These are phyloP conservation scores for Cucurbita moschata DNA, from an alignment of 306 rosid species.

Conservation along the genomic window DNA sequence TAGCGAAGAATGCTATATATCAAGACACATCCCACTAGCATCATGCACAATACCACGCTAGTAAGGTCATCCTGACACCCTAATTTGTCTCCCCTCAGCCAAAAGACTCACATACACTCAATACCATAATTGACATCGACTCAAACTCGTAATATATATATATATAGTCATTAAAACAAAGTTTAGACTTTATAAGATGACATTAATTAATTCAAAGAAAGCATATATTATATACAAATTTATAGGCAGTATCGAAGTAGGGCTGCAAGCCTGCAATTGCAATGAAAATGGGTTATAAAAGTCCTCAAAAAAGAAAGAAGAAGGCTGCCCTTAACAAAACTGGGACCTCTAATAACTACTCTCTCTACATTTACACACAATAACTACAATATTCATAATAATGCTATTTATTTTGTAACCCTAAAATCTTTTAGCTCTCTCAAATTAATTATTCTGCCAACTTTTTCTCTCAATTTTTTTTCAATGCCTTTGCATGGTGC, in stretches of 20 bases:
- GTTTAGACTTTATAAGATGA: too few relatives aligned
- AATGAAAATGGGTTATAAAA: not conserved
- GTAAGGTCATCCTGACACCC: too few relatives aligned
- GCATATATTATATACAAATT: not conserved
- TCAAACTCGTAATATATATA: too few relatives aligned
- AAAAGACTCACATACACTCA: too few relatives aligned
- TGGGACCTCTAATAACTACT: not conserved
- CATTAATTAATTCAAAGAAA: not conserved
- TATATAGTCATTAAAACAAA: too few relatives aligned
- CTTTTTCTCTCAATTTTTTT: not conserved
- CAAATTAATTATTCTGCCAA: not conserved
- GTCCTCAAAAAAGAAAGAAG: not conserved
- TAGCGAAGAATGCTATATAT: too few relatives aligned
- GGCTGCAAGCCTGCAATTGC: constrained; percentile 3
- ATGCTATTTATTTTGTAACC: not conserved
- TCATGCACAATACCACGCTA: too few relatives aligned
- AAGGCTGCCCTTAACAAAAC: not conserved
- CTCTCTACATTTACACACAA: not conserved
- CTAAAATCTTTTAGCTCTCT: not conserved
- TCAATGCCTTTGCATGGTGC: not conserved
- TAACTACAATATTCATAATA: not conserved
- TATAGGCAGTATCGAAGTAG: not conserved
- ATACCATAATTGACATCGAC: too few relatives aligned
- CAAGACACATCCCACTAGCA: too few relatives aligned
- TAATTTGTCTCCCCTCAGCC: too few relatives aligned